Conservation (phyloP, 176 grass and related monocot genomes). For the Chloris gayana region DNA sequence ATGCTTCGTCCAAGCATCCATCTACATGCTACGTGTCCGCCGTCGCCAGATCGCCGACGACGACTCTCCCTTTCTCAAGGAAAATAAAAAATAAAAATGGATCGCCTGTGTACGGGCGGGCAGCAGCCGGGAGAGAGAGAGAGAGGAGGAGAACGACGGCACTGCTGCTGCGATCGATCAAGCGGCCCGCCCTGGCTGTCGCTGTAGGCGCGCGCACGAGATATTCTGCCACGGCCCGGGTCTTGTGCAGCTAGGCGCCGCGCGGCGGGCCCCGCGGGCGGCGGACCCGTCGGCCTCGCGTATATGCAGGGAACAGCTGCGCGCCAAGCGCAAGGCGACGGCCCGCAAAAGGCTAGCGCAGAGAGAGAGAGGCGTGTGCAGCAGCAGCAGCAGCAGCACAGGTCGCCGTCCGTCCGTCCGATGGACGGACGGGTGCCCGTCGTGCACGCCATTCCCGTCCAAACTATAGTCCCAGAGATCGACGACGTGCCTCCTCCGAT, state of each 20-base stretch:
- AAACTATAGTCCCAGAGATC: too few species aligned
- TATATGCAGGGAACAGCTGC: conserved; percentile 40
- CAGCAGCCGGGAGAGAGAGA: not conserved
- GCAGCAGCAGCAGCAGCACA: not conserved
- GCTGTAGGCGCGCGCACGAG: not conserved
- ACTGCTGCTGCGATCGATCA: not conserved
- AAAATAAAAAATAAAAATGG: too few species aligned
- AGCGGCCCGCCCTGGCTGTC: too few species aligned
- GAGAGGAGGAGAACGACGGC: not conserved
- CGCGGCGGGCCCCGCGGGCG: not conserved
- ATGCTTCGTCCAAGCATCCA: not conserved
- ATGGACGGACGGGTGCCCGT: not conserved
- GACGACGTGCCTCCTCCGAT: too few species aligned
- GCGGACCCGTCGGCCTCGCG: conserved; percentile 18
- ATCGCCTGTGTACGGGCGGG: too few species aligned
- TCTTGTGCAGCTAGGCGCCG: not conserved
- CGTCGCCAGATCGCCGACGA: not conserved
- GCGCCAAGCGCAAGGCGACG: conserved; percentile 62
- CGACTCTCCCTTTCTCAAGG: too few species aligned
- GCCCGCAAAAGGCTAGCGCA: conserved; percentile 46
- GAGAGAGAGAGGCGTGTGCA: not conserved
- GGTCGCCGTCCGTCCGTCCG: not conserved
- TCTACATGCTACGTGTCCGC: not conserved
- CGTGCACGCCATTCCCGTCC: conserved; percentile 35
- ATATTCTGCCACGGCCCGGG: not conserved